Evolutionary conservation across 31 red algal species (phyloP).

Genomic region (Odonthalia washingtoniensis): DNA sequence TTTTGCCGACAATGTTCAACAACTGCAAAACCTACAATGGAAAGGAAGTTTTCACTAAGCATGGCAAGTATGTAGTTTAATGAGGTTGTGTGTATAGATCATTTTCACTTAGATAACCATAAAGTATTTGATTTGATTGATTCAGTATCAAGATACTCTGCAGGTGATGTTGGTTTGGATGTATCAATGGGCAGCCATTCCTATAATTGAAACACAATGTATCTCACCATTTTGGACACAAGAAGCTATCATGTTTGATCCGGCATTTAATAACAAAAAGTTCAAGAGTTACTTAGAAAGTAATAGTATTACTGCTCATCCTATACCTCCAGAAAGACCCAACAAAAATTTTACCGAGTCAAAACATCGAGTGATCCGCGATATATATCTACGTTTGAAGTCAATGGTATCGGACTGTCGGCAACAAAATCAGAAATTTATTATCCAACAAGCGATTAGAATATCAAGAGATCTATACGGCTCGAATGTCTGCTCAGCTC

Average conservation of each 20-base stretch:
- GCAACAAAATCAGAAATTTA: background rate
- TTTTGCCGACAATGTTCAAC: background rate
- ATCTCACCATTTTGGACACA: conserved; percentile 41
- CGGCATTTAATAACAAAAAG: background rate
- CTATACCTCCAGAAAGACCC: background rate
- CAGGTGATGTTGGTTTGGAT: background rate
- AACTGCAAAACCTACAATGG: background rate
- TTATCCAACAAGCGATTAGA: background rate
- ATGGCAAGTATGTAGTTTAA: conserved; percentile 14
- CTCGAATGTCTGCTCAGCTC: background rate
- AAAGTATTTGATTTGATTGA: conserved; percentile 29
- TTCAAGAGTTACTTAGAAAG: background rate
- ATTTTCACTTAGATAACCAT: conserved; percentile 6
- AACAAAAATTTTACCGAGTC: background rate
- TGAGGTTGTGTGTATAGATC: conserved; percentile 28
- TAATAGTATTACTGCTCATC: background rate
- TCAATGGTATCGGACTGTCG: background rate
- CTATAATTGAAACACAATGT: background rate
- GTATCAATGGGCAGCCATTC: background rate
- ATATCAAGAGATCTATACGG: conserved; percentile 30
- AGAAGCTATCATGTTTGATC: conserved; percentile 10
- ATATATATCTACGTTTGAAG: conserved; percentile 10
- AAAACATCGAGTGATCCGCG: background rate
- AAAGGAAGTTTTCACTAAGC: conserved; percentile 24
- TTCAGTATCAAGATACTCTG: background rate